Conservation (phyloP, 2,329 filamentous ascomycete genomes). For the Colletotrichum liaoningense region DNA sequence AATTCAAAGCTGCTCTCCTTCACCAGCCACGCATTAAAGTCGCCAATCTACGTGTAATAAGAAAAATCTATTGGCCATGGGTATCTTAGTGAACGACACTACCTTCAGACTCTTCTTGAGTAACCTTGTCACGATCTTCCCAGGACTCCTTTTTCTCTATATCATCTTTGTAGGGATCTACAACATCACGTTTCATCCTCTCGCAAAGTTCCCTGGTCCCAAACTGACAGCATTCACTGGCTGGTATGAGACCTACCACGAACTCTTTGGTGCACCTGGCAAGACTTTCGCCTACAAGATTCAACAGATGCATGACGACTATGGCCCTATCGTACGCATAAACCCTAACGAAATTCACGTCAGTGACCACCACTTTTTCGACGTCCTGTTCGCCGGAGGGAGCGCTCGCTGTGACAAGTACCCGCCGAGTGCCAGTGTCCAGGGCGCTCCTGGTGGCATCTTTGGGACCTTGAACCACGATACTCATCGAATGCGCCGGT, state of each 20-base stretch:
- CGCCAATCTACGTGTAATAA: no score
- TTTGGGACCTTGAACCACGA: conserved; percentile 45
- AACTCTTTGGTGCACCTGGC: conserved; percentile 35
- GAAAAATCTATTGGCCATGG: not conserved
- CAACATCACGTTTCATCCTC: conserved; percentile 32
- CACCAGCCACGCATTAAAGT: no score
- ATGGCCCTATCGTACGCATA: conserved; percentile 37
- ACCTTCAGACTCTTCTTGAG: not conserved
- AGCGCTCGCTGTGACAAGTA: conserved; percentile 16
- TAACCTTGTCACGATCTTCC: not conserved
- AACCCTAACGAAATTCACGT: conserved; percentile 36
- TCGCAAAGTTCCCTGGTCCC: conserved; percentile 45
- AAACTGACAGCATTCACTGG: conserved; percentile 44
- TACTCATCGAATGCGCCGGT: conserved; percentile 37
- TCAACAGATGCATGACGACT: conserved; percentile 26
- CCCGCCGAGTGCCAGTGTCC: not conserved
- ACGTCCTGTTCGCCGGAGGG: conserved; percentile 24
- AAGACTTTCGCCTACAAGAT: conserved; percentile 22
- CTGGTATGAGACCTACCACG: conserved; percentile 47
- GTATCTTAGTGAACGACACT: not conserved
- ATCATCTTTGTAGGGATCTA: not conserved
- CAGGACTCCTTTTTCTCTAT: not conserved
- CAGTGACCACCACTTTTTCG: conserved; percentile 30
- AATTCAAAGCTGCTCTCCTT: no score
- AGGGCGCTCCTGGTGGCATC: conserved; percentile 13